phyloP scores from a whole-genome alignment of 225 moss, liverwort and hornwort species.

The Physcomitrellopsis africana region DNA sequence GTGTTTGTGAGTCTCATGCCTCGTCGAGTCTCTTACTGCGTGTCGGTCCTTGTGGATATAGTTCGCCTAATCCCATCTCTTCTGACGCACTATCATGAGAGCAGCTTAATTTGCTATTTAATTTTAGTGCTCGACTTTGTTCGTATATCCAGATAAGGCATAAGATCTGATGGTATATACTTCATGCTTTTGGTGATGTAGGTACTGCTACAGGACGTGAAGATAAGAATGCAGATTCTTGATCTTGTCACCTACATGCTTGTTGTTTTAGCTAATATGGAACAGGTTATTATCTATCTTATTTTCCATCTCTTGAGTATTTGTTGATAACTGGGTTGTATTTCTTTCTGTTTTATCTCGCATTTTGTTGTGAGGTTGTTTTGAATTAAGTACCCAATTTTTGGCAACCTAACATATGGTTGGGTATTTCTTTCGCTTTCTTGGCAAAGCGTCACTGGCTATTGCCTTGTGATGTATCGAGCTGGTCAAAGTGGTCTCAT shows the following conservation, averaged over 20 bases:
- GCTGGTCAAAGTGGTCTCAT: slow-evolving; percentile 20
- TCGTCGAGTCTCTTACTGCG: slow-evolving; percentile 7
- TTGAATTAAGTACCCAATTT: slow-evolving; percentile 9
- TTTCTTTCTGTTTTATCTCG: slow-evolving; percentile 10
- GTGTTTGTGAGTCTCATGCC: background rate
- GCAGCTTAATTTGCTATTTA: slow-evolving; percentile 2
- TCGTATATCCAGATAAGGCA: background rate
- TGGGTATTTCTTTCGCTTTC: slow-evolving; percentile 16
- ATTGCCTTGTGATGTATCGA: slow-evolving; percentile 7
- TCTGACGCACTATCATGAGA: background rate
- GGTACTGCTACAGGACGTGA: slow-evolving; percentile 91
- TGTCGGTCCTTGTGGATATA: background rate
- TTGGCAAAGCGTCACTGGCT: slow-evolving; percentile 23
- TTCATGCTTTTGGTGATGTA: slow-evolving; percentile 39
- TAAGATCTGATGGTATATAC: slow-evolving; percentile 9
- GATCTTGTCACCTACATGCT: slow-evolving; percentile 98
- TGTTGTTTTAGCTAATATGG: slow-evolving; percentile 92
- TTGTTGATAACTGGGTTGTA: slow-evolving; percentile 29
- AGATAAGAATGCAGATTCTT: slow-evolving; percentile 92
- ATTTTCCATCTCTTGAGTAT: slow-evolving; percentile 21
- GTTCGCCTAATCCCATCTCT: background rate
- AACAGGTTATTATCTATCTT: slow-evolving; percentile 67
- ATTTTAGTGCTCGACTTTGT: background rate
- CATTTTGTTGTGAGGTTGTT: slow-evolving; percentile 7
- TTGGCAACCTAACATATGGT: slow-evolving; percentile 17